Base-by-base conservation (phyloP, 352 stramenopile species). In the Phytophthora sp. region DNA sequence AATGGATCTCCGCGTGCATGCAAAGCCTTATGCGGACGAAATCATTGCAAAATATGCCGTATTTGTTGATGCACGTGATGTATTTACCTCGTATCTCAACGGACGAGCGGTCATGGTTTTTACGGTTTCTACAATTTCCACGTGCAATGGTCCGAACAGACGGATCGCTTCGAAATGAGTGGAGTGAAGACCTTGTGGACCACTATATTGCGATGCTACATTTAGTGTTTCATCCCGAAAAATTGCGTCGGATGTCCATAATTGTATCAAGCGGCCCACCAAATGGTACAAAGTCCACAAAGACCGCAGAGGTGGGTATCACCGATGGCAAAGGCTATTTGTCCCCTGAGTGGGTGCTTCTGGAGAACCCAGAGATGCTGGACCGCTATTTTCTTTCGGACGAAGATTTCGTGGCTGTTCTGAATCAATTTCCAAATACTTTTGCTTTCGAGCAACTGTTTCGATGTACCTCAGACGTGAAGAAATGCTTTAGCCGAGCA, bases 121-220 rank as follows among this genome's bases (percentile, higher is more conserved):
- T 96, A 17, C 63, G 82, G 5, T 94, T 94, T 37, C 35, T 96
- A 15, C 87, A 96, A 66, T 94, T 96, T 28, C 87, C 87, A 2
- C 76, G 81, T 32, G 79, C 78, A 7, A 78, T 94, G 42, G 70
- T 94, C 0, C 63, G 69, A 0, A 77, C 66, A 8, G 76, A 79
- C 44, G 86, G 86, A 11, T 79, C 80, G 9, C 18, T 89, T 30
- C 77, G 54, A 24, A 81, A 82, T 23, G 76, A 77, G 18, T 96
- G 87, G 87, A 93, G 72, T 21, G 84, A 92, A 74, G 84, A 92
- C 48, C 64, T 92, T 5, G 81, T 96, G 0, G 87, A 96, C 42
- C 84, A 94, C 51, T 96, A 94, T 52, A 72, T 96, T 23, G 84
- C 85, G 5, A 93, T 96, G 85, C 31, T 93, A 51, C 87, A 96